Base-by-base conservation (phyloP, 352 stramenopile species). In the Globisporangium yorkense region DNA sequence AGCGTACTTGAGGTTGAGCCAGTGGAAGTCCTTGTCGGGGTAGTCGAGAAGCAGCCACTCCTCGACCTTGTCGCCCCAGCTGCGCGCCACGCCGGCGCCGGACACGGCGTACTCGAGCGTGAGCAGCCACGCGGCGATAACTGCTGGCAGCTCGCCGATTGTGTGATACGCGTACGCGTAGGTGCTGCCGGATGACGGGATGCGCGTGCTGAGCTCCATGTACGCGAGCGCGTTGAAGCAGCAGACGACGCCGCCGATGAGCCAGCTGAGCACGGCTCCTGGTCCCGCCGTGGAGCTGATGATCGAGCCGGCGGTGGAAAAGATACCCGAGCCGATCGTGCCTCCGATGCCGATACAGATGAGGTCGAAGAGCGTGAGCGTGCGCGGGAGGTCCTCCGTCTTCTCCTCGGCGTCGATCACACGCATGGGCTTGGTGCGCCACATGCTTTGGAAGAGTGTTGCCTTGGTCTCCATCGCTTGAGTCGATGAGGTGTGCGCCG, bases 141-240 rank as follows among this genome's bases (percentile, higher is more conserved):
- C 85, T 20, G 92, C 92, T 21, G 87, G 79, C 31, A 97, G 68
- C 63, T 98, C 92, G 35, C 91, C 91, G 48, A 98, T 79, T 3
- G 86, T 75, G 54, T 96, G 80, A 66, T 96, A 97, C 8, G 87
- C 70, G 66, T 97, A 98, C 1, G 86, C 80, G 69, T 98, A 98
- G 10, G 84, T 96, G 46, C 73, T 91, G 13, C 91, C 91, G 18
- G 86, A 88, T 16, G 80, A 93, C 29, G 89, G 88, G 39, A 97
- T 80, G 18, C 87, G 66, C 18, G 73, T 84, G 2, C 75, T 80
- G 39, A 95, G 65, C 65, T 97, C 89, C 56, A 93, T 92, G 63
- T 94, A 97, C 29, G 86, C 87, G 27, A 94, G 66, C 1, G 85
- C 86, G 45, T 77, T 89, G 48, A 86, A 63, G 35, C 73, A 87